phyloP scores from a whole-genome alignment of 805 yeast species.

The Pichia nanzhaoensis region DNA sequence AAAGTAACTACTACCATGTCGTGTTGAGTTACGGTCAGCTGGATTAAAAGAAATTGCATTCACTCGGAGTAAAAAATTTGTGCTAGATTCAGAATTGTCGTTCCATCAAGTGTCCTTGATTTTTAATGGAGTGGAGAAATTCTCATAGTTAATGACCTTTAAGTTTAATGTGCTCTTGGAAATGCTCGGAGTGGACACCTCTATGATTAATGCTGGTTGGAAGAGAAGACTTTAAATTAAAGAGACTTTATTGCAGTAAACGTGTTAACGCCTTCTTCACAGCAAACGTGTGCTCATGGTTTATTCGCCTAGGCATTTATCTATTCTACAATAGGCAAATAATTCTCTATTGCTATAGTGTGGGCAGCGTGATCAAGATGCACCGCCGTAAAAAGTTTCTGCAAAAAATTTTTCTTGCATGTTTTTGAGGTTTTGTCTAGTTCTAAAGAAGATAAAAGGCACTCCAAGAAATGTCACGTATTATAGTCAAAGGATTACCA shows the following conservation, averaged over 20 bases:
- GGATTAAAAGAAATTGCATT: constrained; percentile 21
- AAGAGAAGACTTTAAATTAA: too few species aligned
- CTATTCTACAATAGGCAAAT: too few species aligned
- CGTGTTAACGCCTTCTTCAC: too few species aligned
- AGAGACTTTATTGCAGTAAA: too few species aligned
- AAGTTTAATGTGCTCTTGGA: neutral
- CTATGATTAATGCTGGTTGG: too few species aligned
- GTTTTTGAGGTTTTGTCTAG: neutral
- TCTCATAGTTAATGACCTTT: constrained; percentile 15
- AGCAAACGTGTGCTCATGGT: too few species aligned
- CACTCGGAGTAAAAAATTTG: constrained; percentile 17
- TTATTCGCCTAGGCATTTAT: too few species aligned
- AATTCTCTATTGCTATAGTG: too few species aligned
- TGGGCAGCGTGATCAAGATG: too few species aligned
- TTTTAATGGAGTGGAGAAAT: constrained; percentile 9
- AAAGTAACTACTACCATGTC: constrained; percentile 4
- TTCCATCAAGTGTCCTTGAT: constrained; percentile 6
- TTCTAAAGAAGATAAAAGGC: too few species aligned
- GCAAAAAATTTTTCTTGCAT: neutral
- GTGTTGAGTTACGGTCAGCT: constrained; percentile 15
- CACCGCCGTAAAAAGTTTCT: too few species aligned
- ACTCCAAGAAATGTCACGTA: constrained; percentile 56
- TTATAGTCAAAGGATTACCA: constrained; percentile 89
- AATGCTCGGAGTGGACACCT: too few species aligned
- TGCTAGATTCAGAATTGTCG: constrained; percentile 9